A percentile compares a stretch with the other conserved stretches of the same genome.
Evolutionary conservation across 495 filamentous ascomycete genomes (phyloP).

Genomic region (Arthonia radiata): DNA sequence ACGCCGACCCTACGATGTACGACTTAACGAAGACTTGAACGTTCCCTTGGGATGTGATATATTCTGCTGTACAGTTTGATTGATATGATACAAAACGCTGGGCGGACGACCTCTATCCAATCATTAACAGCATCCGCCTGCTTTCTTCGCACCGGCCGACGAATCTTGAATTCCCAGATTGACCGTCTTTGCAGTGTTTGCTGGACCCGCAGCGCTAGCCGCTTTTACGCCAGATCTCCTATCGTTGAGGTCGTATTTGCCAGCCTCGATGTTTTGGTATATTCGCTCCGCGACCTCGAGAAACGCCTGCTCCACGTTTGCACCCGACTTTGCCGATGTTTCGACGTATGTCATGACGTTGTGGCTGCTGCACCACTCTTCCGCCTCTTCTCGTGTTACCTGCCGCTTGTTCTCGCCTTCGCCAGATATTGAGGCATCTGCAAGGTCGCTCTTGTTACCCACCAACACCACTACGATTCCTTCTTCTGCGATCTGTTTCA

Average conservation of each 20-base stretch:
- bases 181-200: constrained; percentile 23
- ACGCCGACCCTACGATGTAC: too few relatives aligned
- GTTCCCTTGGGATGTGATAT: too few relatives aligned
- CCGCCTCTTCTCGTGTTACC: constrained; percentile 54
- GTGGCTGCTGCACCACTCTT: constrained; percentile 66
- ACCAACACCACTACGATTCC: constrained; percentile 84
- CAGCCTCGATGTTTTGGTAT: constrained; percentile 81
- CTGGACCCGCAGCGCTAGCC: constrained; percentile 27
- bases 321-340: constrained; percentile 84
- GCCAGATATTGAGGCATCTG: constrained; percentile 9
- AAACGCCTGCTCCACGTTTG: constrained; percentile 81
- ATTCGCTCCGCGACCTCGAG: constrained; percentile 81
- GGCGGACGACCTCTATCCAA: too few relatives aligned
- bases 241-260: constrained; percentile 85
- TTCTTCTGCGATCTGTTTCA: constrained; percentile 78
- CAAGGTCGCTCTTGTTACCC: constrained; percentile 80
- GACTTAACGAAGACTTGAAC: too few relatives aligned
- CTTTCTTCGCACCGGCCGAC: constrained; percentile 17
- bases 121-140: constrained; percentile 25
- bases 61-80: too few relatives aligned
- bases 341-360: constrained; percentile 76
- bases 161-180: constrained; percentile 32
- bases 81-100: too few relatives aligned
- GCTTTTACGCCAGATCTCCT: constrained; percentile 82
- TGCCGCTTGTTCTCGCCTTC: constrained; percentile 40